Evolutionary conservation across 2,329 filamentous ascomycete species (phyloP).

Genomic region (Ophiostoma triangulosporum): DNA sequence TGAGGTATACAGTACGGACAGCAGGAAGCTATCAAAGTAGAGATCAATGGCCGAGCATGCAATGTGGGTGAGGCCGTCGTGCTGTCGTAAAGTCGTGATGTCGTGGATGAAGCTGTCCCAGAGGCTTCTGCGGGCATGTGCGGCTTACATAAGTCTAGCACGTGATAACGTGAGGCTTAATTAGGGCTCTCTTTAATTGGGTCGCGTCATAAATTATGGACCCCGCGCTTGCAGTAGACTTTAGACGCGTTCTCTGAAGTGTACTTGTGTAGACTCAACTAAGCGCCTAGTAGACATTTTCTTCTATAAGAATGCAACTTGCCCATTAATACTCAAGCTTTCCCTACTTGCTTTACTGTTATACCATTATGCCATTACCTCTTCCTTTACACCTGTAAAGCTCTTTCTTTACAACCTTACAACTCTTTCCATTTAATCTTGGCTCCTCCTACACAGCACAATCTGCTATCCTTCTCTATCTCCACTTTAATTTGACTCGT

Average conservation of each 20-base stretch:
- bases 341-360: too few relatives aligned
- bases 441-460: too few relatives aligned
- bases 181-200: neutral
- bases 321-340: too few relatives aligned
- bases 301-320: too few relatives aligned
- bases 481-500: too few relatives aligned
- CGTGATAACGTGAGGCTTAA: constrained; percentile 6
- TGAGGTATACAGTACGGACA: neutral
- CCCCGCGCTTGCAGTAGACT: constrained; percentile 5
- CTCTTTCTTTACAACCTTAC: too few relatives aligned
- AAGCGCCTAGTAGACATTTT: too few relatives aligned
- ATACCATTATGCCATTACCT: too few relatives aligned
- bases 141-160: constrained; percentile 2
- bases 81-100: neutral
- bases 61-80: neutral
- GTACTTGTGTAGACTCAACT: too few relatives aligned
- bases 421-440: too few relatives aligned
- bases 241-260: constrained; percentile 8
- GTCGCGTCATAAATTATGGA: constrained; percentile 4
- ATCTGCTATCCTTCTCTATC: too few relatives aligned
- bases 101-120: neutral
- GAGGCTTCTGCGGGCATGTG: neutral
- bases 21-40: neutral
- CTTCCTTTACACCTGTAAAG: too few relatives aligned
- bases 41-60: neutral